A percentile compares a stretch with the other conserved stretches of the same genome.
Evolutionary conservation across 1,284 basidiomycete genomes (phyloP).

Genomic region (Chiua sp.): DNA sequence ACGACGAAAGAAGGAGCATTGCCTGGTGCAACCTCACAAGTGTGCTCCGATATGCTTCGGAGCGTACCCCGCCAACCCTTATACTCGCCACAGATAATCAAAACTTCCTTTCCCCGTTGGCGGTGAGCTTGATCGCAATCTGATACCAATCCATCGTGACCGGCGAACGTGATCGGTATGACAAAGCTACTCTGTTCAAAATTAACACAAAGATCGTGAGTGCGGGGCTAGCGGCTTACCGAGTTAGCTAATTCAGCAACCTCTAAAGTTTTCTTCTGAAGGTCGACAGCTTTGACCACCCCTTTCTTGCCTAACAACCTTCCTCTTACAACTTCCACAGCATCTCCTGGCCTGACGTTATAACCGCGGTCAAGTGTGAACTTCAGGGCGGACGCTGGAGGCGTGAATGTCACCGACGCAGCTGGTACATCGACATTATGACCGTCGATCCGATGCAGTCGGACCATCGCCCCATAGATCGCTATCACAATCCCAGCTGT

Average conservation of each 20-base stretch:
- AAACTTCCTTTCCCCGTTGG: not conserved
- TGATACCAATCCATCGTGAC: not conserved
- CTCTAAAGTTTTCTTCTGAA: not conserved
- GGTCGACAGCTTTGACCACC: not conserved
- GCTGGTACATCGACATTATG: not conserved
- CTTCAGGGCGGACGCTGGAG: not conserved
- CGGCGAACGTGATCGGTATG: not conserved
- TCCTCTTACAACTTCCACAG: not conserved
- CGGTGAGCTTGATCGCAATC: not conserved
- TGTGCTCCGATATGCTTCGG: not conserved
- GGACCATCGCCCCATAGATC: not conserved
- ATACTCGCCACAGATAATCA: not conserved
- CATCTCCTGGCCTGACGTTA: not conserved
- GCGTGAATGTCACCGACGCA: no score
- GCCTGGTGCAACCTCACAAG: not conserved
- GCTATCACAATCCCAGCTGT: not conserved
- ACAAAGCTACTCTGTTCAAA: not conserved
- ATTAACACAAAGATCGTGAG: no score
- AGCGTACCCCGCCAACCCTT: conserved; percentile 5
- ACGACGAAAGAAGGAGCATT: not conserved
- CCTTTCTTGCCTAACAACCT: not conserved
- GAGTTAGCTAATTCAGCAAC: not conserved
- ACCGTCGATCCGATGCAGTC: not conserved
- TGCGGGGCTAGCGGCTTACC: not conserved
- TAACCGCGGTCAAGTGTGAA: not conserved